A percentile compares a stretch with the other conserved stretches of the same genome.
phyloP scores from a whole-genome alignment of 2,329 filamentous ascomycete genomes.

The Fusarium tjaetaba region DNA sequence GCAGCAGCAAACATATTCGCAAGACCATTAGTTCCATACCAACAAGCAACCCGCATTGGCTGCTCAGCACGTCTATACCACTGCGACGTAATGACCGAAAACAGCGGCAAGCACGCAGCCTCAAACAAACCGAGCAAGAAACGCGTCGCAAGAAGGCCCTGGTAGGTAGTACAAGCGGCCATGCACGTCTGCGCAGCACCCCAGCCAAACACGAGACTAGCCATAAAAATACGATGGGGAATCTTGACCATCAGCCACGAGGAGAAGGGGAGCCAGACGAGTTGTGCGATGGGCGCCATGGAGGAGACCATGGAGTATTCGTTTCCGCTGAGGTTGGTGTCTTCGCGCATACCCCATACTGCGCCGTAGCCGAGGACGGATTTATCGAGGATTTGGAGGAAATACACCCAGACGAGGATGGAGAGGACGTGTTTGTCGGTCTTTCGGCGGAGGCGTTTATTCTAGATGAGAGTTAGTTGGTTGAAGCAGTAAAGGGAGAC shows the following conservation, averaged over 20 bases:
- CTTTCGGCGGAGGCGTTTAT: slow-evolving; percentile 64
- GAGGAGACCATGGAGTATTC: slow-evolving; percentile 68
- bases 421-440: slow-evolving; percentile 68
- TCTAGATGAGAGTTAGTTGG: neutral
- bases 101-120: slow-evolving; percentile 61
- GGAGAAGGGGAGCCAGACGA: slow-evolving; percentile 69
- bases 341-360: slow-evolving; percentile 62
- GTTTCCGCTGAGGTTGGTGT: slow-evolving; percentile 60
- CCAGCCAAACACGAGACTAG: slow-evolving; percentile 57
- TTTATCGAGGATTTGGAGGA: slow-evolving; percentile 69
- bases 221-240: slow-evolving; percentile 68
- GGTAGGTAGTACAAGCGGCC: slow-evolving; percentile 59
- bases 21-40: slow-evolving; percentile 71
- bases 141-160: slow-evolving; percentile 58
- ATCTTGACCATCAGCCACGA: slow-evolving; percentile 69
- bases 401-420: slow-evolving; percentile 67
- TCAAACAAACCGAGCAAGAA: slow-evolving; percentile 61
- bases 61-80: slow-evolving; percentile 66
- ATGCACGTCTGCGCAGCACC: slow-evolving; percentile 56
- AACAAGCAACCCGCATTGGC: slow-evolving; percentile 70
- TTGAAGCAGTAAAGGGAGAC: rapidly evolving
- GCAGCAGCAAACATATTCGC: slow-evolving; percentile 67
- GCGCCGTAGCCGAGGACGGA: slow-evolving; percentile 66
- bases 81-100: slow-evolving; percentile 58
- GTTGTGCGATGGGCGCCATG: slow-evolving; percentile 67